Percentiles rank a stretch among this genome's conserved stretches.
Conservation (phyloP, 345 rosid species). For the Raphanus sativus region DNA sequence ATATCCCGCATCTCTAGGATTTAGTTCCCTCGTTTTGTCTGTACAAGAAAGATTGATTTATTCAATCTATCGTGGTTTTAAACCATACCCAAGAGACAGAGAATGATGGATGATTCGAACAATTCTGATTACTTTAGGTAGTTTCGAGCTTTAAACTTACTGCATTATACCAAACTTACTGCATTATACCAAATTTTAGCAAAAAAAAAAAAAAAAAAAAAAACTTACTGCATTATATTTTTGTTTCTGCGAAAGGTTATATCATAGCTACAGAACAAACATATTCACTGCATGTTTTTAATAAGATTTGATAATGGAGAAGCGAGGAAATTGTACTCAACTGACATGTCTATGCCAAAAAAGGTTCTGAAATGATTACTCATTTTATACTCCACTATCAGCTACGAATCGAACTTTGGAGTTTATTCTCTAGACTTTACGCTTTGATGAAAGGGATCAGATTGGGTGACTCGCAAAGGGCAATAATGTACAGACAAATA, state of each 20-base stretch:
- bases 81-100: conserved; percentile 3
- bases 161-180: too few species aligned
- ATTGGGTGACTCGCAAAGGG: conserved; percentile 4
- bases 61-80: not conserved
- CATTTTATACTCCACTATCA: not conserved
- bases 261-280: not conserved
- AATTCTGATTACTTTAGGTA: conserved; percentile 7
- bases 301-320: not conserved
- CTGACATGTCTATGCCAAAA: not conserved
- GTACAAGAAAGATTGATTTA: not conserved
- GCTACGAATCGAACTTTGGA: not conserved
- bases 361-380: not conserved
- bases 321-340: not conserved
- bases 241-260: not conserved
- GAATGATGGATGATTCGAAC: conserved; percentile 17
- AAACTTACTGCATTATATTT: not conserved
- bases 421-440: not conserved
- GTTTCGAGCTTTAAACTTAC: not conserved
- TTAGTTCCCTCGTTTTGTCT: conserved; percentile 32
- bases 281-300: not conserved
- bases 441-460: not conserved
- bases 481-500: conserved; percentile 28
- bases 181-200: too few species aligned
- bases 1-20: conserved; percentile 36
- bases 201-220: too few species aligned